These are phyloP conservation scores for Cymbidium sinense DNA, from an alignment of 106 monocot species.

Conservation along the genomic window DNA sequence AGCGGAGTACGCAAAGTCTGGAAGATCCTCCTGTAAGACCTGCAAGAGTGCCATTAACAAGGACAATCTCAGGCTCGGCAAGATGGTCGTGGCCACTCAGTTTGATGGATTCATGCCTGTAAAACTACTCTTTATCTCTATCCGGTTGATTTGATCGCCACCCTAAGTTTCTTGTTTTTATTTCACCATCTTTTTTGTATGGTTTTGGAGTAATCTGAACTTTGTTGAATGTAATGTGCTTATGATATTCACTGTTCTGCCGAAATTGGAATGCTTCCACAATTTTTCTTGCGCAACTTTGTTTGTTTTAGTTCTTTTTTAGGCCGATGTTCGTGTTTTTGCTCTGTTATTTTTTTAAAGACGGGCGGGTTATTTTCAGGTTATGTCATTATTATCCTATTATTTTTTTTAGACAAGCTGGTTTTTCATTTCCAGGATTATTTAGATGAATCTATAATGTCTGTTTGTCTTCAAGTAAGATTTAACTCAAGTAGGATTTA, in stretches of 20 bases:
- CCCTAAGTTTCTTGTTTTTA: neutral
- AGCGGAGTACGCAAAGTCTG: constrained; percentile 96
- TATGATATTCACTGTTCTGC: neutral
- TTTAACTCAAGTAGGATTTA: too few species aligned
- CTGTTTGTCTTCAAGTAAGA: neutral
- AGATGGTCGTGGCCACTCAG: constrained; percentile 75
- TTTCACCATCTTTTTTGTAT: neutral
- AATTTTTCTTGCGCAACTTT: neutral
- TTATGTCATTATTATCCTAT: neutral
- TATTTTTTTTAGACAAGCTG: neutral
- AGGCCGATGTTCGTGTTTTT: neutral
- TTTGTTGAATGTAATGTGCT: neutral
- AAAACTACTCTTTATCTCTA: neutral
- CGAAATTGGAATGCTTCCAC: neutral
- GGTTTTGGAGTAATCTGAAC: neutral
- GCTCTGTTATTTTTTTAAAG: too few species aligned
- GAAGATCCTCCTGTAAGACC: constrained; percentile 84
- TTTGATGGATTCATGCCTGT: constrained; percentile 99
- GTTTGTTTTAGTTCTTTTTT: neutral
- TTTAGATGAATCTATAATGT: neutral
- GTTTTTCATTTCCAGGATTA: neutral
- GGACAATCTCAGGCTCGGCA: constrained; percentile 80
- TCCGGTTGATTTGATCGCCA: neutral
- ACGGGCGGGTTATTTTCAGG: neutral
- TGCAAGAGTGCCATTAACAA: constrained; percentile 76